Evolutionary conservation across 768 basidiomycete species (phyloP), one percentile per base, ranked within the genome.

Genomic region (Mycena amicta): DNA sequence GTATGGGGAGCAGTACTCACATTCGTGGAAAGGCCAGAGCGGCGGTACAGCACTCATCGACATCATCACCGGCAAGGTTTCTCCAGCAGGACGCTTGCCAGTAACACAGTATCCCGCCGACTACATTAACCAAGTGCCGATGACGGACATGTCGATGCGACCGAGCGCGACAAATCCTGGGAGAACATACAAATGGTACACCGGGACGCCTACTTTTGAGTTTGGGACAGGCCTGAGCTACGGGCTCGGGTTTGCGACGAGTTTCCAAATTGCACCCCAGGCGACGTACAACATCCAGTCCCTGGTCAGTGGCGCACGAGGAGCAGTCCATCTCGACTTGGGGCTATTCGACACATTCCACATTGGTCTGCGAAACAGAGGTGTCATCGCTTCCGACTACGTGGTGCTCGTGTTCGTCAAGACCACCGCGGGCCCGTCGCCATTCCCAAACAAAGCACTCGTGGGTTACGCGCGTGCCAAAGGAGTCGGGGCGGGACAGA

Each of bases 171-270:
- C 72, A 47, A 81, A 77, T 61, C 83, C 84, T 0, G 83, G 83
- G 12, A 76, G 83, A 30, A 84, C 83, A 8, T 85, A 85, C 70
- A 82, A 78, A 60, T 86, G 83, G 83, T 84, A 77, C 71, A 74
- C 72, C 23, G 81, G 76, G 15, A 73, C 74, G 16, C 78, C 83
- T n/a, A 73, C 83, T 20, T 82, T 76, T 65, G 75, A 78, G 53
- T 84, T 83, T 61, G 84, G 83, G 18, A 74, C 75, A 52, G 84
- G 83, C 20, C 70, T 83, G 50, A 83, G 84, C 65, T 85, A 76
- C 69, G 84, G 83, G 3, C 79, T 71, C 5, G n/a, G n/a, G n/a
- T 85, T 86, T 70, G 56, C 49, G 18, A 66, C 79, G 49, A 65
- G 67, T 26, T 83, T 81, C 77, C 65, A 72, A 11, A 57, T 60